Evolutionary conservation across 805 yeast genomes (phyloP).

Genomic region (Suhomyces canberraensis): DNA sequence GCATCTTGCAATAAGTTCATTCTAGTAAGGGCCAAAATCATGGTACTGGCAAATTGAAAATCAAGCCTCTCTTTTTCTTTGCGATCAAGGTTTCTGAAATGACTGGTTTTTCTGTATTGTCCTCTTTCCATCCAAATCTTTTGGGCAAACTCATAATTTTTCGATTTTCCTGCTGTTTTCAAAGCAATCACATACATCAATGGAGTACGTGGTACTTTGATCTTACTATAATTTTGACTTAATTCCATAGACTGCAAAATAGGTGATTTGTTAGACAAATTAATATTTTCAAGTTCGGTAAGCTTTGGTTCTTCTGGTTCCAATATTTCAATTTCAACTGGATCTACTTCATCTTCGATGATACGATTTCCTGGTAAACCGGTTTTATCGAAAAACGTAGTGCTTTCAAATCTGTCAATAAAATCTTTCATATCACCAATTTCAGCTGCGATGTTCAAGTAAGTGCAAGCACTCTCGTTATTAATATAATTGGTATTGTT

Average conservation of each 20-base stretch:
- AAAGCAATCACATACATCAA: slow-evolving; percentile 58
- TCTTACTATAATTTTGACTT: neutral
- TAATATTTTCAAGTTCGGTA: slow-evolving; percentile 1
- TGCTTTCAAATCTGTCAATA: slow-evolving; percentile 26
- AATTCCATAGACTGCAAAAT: slow-evolving; percentile 10
- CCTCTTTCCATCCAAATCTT: slow-evolving; percentile 81
- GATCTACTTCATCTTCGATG: neutral
- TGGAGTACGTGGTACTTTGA: slow-evolving; percentile 29
- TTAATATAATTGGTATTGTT: slow-evolving; percentile 43
- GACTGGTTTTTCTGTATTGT: slow-evolving; percentile 50
- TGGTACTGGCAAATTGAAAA: slow-evolving; percentile 66
- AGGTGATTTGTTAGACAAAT: slow-evolving; percentile 17
- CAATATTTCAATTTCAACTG: neutral
- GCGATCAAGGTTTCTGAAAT: slow-evolving; percentile 43
- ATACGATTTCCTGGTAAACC: slow-evolving; percentile 16
- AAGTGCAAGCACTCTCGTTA: slow-evolving; percentile 45
- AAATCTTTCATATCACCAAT: slow-evolving; percentile 34
- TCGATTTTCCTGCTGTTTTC: slow-evolving; percentile 59
- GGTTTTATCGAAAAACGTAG: slow-evolving; percentile 26
- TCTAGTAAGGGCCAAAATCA: slow-evolving; percentile 58
- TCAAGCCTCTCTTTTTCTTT: slow-evolving; percentile 45
- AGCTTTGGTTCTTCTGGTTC: slow-evolving; percentile 5
- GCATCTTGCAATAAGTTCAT: slow-evolving; percentile 67
- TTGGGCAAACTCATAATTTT: slow-evolving; percentile 57
- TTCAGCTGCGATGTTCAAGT: slow-evolving; percentile 45